Conservation (phyloP, 306 rosid species). For the Benincasa hispida region DNA sequence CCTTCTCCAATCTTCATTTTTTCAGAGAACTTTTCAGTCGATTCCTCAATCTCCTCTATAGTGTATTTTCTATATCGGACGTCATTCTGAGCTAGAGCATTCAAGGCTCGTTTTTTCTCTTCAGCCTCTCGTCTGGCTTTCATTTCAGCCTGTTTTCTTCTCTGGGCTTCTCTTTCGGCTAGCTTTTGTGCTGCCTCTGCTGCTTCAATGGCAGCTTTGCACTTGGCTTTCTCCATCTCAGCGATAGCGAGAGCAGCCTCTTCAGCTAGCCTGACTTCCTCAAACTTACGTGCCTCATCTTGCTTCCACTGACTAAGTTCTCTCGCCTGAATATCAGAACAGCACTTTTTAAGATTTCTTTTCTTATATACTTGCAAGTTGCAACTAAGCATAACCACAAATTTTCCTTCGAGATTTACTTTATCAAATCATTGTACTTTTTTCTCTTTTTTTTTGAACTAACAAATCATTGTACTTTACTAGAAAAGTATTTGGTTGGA, state of each 20-base stretch:
- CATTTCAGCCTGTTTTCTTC: constrained; percentile 61
- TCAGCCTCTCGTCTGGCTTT: constrained; percentile 62
- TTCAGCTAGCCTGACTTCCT: constrained; percentile 56
- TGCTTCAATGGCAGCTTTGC: constrained; percentile 67
- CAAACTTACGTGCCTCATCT: constrained; percentile 47
- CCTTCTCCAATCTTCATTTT: constrained; percentile 79
- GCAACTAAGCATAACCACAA: background rate
- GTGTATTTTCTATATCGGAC: constrained; percentile 62
- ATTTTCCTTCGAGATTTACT: background rate
- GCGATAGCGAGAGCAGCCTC: constrained; percentile 84
- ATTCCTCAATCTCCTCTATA: constrained; percentile 66
- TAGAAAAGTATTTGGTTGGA: background rate
- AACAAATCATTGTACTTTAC: background rate
- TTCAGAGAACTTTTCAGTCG: constrained; percentile 44
- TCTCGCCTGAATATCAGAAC: constrained; percentile 39
- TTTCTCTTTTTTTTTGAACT: no score
- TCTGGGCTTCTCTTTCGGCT: constrained; percentile 68
- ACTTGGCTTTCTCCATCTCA: constrained; percentile 80
- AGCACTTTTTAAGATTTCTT: background rate
- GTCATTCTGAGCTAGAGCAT: constrained; percentile 35
- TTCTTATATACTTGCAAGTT: background rate
- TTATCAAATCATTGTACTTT: background rate
- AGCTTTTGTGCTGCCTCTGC: constrained; percentile 69
- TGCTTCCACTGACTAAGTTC: constrained; percentile 72
- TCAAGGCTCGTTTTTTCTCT: constrained; percentile 54